These are phyloP conservation scores for Gastroboletus turbinatus DNA, from an alignment of 1,284 basidiomycete species.

Conservation along the genomic window DNA sequence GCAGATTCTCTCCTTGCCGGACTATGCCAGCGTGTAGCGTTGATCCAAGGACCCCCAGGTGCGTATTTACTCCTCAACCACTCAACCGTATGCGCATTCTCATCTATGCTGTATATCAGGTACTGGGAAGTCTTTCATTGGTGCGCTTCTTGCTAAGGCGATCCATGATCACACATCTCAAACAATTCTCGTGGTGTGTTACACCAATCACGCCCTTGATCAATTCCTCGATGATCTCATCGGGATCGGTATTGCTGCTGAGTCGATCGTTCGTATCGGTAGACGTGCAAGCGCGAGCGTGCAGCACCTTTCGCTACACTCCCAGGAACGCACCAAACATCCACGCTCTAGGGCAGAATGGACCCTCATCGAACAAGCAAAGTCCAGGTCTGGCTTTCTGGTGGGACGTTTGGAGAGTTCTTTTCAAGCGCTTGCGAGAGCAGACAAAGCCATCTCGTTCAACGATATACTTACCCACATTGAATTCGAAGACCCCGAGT, in stretches of 20 bases:
- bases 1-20: constrained; percentile 49
- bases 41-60: constrained; percentile 72
- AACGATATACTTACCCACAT: constrained; percentile 42
- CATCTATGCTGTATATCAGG: constrained; percentile 37
- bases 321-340: constrained; percentile 24
- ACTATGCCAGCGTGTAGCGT: constrained; percentile 50
- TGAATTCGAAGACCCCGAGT: constrained; percentile 46
- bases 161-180: constrained; percentile 47
- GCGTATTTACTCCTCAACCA: constrained; percentile 10
- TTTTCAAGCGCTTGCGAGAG: constrained; percentile 35
- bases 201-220: constrained; percentile 68
- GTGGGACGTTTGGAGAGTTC: constrained; percentile 27
- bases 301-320: constrained; percentile 43
- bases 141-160: constrained; percentile 58
- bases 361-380: constrained; percentile 40
- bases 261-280: constrained; percentile 54
- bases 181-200: constrained; percentile 62
- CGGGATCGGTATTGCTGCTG: constrained; percentile 50
- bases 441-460: constrained; percentile 14
- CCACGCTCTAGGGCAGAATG: constrained; percentile 36
- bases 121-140: constrained; percentile 70
- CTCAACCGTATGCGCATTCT: neutral
- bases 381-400: constrained; percentile 26
- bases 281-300: constrained; percentile 51
- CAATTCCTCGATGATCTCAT: constrained; percentile 62